Percentiles rank a stretch among this genome's conserved stretches.
Conservation (phyloP, 2,329 filamentous ascomycete species). For the Xylariales sp. region DNA sequence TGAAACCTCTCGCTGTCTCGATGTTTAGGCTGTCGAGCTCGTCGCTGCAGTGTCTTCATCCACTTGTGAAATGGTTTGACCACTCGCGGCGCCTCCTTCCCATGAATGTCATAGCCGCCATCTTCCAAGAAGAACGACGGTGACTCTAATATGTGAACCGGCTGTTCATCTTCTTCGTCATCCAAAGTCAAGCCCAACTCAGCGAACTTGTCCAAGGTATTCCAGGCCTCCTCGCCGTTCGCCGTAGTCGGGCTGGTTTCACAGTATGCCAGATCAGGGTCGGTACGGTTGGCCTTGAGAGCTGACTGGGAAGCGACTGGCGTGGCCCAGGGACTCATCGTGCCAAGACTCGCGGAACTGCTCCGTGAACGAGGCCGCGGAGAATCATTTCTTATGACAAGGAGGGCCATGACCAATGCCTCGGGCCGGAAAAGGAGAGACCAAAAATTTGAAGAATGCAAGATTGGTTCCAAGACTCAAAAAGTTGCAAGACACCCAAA, state of each 20-base stretch:
- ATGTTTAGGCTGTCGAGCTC: conserved; percentile 39
- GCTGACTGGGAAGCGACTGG: conserved; percentile 23
- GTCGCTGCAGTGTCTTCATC: conserved; percentile 65
- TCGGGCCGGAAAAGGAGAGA: conserved; percentile 19
- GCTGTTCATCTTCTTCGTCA: conserved; percentile 23
- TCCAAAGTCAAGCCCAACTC: conserved; percentile 33
- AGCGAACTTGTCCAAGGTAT: conserved; percentile 36
- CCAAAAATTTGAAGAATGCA: conserved; percentile 29
- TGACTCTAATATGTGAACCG: conserved; percentile 14
- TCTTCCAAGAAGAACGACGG: conserved; percentile 24
- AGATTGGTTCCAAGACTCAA: conserved; percentile 40
- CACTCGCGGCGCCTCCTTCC: conserved; percentile 11
- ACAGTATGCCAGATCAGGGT: conserved; percentile 24
- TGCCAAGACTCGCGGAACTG: conserved; percentile 33
- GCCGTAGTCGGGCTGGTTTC: conserved; percentile 28
- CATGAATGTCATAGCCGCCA: conserved; percentile 11
- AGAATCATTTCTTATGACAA: conserved; percentile 21
- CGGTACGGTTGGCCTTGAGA: conserved; percentile 22
- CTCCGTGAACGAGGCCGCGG: conserved; percentile 28
- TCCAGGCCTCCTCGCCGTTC: conserved; percentile 28
- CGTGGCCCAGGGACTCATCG: conserved; percentile 34
- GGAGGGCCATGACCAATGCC: conserved; percentile 28
- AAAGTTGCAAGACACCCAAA: conserved; percentile 28
- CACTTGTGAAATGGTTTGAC: conserved; percentile 61
- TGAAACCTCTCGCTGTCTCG: conserved; percentile 15